Evolutionary conservation across 1,284 basidiomycete genomes (phyloP).

Genomic region (Fomitopsis pinicola): DNA sequence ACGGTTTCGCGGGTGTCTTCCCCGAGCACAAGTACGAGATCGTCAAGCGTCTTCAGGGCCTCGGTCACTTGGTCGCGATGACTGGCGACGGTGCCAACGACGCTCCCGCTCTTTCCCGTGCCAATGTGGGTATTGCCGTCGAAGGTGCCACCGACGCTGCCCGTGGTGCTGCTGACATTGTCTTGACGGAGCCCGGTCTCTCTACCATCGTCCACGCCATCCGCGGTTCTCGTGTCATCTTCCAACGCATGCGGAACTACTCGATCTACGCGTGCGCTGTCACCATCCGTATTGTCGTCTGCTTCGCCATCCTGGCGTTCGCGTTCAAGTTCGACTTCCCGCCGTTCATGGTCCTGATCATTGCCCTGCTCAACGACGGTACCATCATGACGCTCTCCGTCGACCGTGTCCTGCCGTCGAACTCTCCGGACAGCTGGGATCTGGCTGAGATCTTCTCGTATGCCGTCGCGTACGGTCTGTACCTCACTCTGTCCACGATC

Average conservation of each 20-base stretch:
- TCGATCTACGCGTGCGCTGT: slow-evolving; percentile 90
- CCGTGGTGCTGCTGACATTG: slow-evolving; percentile 94
- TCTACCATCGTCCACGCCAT: slow-evolving; percentile 97
- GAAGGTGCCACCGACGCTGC: slow-evolving; percentile 96
- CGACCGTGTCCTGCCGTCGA: slow-evolving; percentile 93
- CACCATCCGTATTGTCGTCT: slow-evolving; percentile 97
- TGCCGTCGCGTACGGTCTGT: slow-evolving; percentile 93
- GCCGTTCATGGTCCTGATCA: slow-evolving; percentile 98
- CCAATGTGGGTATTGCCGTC: slow-evolving; percentile 96
- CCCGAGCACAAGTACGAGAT: slow-evolving; percentile 94
- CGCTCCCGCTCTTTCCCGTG: slow-evolving; percentile 88
- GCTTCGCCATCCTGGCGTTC: slow-evolving; percentile 94
- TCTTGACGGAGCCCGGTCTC: slow-evolving; percentile 92
- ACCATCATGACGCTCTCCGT: slow-evolving; percentile 99
- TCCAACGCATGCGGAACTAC: slow-evolving; percentile 98
- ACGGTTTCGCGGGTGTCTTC: slow-evolving; percentile 95
- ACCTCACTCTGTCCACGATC: slow-evolving; percentile 86
- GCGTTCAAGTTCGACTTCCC: slow-evolving; percentile 98
- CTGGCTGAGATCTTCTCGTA: slow-evolving; percentile 94
- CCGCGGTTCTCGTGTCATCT: slow-evolving; percentile 92
- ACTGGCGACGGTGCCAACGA: slow-evolving; percentile 98
- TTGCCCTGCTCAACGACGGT: slow-evolving; percentile 95
- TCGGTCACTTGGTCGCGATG: slow-evolving; percentile 87
- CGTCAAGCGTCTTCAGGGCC: slow-evolving; percentile 91
- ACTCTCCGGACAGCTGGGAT: slow-evolving; percentile 93